Evolutionary conservation across 2,329 filamentous ascomycete genomes (phyloP), one percentile per base, ranked within the genome.

Genomic region (Boeremia exigua): DNA sequence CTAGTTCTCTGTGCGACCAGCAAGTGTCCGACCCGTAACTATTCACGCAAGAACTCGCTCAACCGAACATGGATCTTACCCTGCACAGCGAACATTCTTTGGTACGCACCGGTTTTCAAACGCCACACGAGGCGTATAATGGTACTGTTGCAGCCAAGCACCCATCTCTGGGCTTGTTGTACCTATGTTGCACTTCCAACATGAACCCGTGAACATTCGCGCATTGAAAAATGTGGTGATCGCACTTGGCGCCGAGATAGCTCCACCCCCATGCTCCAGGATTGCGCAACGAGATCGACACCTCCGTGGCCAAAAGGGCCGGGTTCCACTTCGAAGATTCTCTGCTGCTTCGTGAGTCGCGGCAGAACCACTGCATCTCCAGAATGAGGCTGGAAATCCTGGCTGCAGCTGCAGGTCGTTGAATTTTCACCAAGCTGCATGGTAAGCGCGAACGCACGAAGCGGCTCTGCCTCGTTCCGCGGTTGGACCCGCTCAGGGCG

Each of bases 211-310:
- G 53, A 51, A 37, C 42, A 56, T 32, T 48, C 17, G 42, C 15
- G 47, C 47, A 51, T 51, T 48, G 44, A 48, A 48, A 45, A 57
- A 52, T 57, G 48, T 48, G 54, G 48, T 57, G 54, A 57, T 57
- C 54, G 29, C n/a, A 32, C 54, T 57, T 57, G 54, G 54, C 54
- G 54, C 54, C 54, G 43, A 48, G 54, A 27, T 27, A 48, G 48
- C 48, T 57, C 54, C 54, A 56, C 53, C 47, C 51, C 53, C 53
- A 42, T 55, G 36, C 42, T 50, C 54, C 38, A 56, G 53, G 47
- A 42, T 51, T 39, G 48, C 48, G 48, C 48, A 48, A 57, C 36
- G 2, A 44, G 54, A 57, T 57, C 54, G 54, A 52, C 54, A 36
- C 15, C 17, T 48, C 54, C 42, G 54, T 56, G 33, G 42, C 33